Base-by-base conservation (phyloP, 768 basidiomycete species). In the Suillus plorans region DNA sequence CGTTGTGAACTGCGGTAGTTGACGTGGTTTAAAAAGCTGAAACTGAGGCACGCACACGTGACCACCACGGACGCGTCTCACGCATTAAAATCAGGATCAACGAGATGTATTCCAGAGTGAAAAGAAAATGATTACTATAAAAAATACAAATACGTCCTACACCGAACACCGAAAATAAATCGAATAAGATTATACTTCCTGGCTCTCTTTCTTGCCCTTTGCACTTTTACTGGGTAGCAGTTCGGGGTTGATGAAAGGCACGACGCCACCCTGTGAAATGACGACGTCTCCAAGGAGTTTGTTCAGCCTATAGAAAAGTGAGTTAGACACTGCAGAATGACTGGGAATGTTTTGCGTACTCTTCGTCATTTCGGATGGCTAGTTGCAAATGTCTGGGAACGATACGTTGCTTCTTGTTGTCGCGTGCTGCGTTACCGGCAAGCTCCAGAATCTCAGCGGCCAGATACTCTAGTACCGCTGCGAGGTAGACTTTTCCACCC, bases 371-470 rank as follows among this genome's bases (percentile, higher is more conserved):
- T 67, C 87, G 82, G 73, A 88, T 86, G 68, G 87, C 87, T 72
- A 88, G 79, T 73, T 88, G 86, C 66, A 88, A 74, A 78, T 88
- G 86, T 66, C 87, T 84, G 64, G 86, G 87, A 20, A 86, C 83
- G 71, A 88, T 87, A 80, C 86, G 85, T 39, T 84, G 81, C 71
- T 87, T 83, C 77, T 84, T 84, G 79, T 84, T 84, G 67, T 80
- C 83, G 57, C 82, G 81, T 41, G 84, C 83, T 64, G 84, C 83
- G 18, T 82, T 82, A 20, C 86, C 86, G 70, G 86, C 86, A 39
- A 87, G 76, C 72, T 87, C 86, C 65, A 88, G 82, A 69, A 87
- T 86, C 73, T 87, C 86, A 63, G 86, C 86, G 6, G 85, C 81
- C 66, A 88, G 81, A 69, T 87, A 85, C 73, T 86, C 86, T 64